Percentiles rank a stretch among this genome's conserved stretches.
Evolutionary conservation across 352 stramenopile genomes (phyloP).

Genomic region (Globisporangium emineosum): DNA sequence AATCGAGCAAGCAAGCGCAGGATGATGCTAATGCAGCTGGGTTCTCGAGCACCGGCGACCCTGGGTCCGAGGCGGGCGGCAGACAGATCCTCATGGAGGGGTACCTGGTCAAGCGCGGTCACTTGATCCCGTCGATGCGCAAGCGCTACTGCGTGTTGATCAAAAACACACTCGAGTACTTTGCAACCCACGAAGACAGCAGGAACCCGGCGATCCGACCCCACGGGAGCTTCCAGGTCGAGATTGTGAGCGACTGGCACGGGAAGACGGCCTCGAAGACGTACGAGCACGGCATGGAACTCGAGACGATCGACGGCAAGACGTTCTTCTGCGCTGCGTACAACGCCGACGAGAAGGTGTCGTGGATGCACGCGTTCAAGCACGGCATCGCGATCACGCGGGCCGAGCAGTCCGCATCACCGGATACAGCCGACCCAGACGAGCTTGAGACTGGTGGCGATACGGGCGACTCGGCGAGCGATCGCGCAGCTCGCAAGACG

Average conservation of each 20-base stretch:
- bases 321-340: conserved; percentile 73
- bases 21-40: not conserved
- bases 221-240: conserved; percentile 40
- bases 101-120: conserved; percentile 71
- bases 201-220: conserved; percentile 28
- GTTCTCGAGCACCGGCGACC: too few relatives aligned
- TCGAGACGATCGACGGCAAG: conserved; percentile 61
- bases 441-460: not conserved
- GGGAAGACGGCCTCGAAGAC: conserved; percentile 52
- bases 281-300: conserved; percentile 61
- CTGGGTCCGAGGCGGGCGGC: not conserved
- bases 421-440: conserved; percentile 1
- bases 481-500: conserved; percentile 12
- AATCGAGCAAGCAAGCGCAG: conserved; percentile 11
- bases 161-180: conserved; percentile 55
- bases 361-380: conserved; percentile 64
- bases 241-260: conserved; percentile 64
- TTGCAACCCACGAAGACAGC: conserved; percentile 68
- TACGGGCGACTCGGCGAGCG: conserved; percentile 12
- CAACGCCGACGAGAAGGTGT: conserved; percentile 44
- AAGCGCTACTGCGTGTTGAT: conserved; percentile 72
- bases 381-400: conserved; percentile 40
- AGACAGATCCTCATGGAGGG: conserved; percentile 58
- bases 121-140: conserved; percentile 69
- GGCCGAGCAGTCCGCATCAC: conserved; percentile 10